Conservation (phyloP, 2,329 filamentous ascomycete genomes). For the Pseudohalonectria lignicola region DNA sequence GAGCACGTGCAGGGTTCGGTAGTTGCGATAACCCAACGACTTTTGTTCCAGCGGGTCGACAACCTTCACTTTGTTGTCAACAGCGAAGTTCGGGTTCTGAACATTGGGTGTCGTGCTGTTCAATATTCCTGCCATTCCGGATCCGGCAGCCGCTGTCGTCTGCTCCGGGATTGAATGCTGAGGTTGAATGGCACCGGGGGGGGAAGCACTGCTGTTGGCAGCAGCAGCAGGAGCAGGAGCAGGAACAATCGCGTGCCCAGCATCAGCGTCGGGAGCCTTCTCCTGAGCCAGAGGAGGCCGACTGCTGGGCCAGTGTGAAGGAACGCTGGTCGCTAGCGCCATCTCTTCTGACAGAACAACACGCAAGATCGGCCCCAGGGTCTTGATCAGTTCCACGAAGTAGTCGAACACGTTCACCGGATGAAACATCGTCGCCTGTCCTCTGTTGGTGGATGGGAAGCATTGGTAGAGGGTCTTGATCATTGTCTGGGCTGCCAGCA, state of each 20-base stretch:
- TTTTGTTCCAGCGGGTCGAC: background rate
- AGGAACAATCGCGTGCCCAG: background rate
- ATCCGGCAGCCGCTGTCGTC: background rate
- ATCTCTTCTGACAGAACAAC: slow-evolving; percentile 81
- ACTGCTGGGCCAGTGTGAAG: slow-evolving; percentile 47
- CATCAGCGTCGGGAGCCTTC: background rate
- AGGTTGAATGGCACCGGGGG: background rate
- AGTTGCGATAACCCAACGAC: slow-evolving; percentile 53
- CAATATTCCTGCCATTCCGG: too few relatives aligned
- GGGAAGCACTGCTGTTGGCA: background rate
- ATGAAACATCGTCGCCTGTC: slow-evolving; percentile 54
- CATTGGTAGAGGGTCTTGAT: slow-evolving; percentile 64
- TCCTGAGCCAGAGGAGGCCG: background rate
- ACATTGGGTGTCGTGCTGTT: too few relatives aligned
- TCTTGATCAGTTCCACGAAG: slow-evolving; percentile 62
- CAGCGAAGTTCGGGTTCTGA: too few relatives aligned
- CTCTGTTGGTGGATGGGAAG: slow-evolving; percentile 59
- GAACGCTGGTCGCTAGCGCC: slow-evolving; percentile 60
- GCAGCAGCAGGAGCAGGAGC: background rate
- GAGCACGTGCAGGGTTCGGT: slow-evolving; percentile 63
- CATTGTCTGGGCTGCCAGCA: slow-evolving; percentile 67
- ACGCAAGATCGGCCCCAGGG: slow-evolving; percentile 67
- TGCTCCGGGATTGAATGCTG: too few relatives aligned
- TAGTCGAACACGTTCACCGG: slow-evolving; percentile 77
- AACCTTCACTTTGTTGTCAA: background rate